A percentile compares a stretch with the other conserved stretches of the same genome.
Evolutionary conservation across 352 stramenopile genomes (phyloP).

Genomic region (Phytopythium ostracodes): DNA sequence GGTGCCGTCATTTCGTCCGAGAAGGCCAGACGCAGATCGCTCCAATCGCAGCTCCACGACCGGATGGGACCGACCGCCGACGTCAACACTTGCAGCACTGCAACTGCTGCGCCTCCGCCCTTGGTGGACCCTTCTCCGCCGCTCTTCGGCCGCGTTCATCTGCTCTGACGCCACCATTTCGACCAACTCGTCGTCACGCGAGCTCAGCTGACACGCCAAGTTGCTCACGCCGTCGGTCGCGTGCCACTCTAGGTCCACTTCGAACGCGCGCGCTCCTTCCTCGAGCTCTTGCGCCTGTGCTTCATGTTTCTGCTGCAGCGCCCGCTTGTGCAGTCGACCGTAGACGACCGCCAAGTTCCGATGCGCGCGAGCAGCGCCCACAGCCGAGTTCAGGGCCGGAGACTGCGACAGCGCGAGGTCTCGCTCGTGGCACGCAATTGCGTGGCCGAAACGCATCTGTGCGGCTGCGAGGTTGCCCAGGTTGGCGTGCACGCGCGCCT

Average conservation of each 20-base stretch:
- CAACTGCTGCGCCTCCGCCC: background rate
- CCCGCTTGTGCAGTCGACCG: conserved; percentile 39
- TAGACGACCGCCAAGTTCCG: conserved; percentile 68
- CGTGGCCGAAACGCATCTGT: conserved; percentile 49
- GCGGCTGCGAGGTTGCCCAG: conserved; percentile 63
- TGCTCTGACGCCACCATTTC: conserved; percentile 17
- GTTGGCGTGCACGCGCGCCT: conserved; percentile 74
- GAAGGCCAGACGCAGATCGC: background rate
- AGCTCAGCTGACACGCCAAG: conserved; percentile 54
- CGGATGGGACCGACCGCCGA: background rate
- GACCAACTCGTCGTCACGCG: conserved; percentile 32
- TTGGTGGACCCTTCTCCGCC: background rate
- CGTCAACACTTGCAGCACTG: background rate
- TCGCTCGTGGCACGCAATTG: conserved; percentile 54
- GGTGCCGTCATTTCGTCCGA: background rate
- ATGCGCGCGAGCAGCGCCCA: conserved; percentile 57
- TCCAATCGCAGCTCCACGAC: background rate
- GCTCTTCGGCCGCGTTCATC: background rate
- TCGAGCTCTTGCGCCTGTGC: conserved; percentile 19
- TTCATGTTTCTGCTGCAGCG: conserved; percentile 39
- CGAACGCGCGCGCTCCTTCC: conserved; percentile 30
- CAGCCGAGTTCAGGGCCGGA: conserved; percentile 33
- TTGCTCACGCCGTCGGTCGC: conserved; percentile 44
- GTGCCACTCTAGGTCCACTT: conserved; percentile 47
- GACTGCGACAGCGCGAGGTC: conserved; percentile 42